Percentiles rank a stretch among this genome's conserved stretches.
Evolutionary conservation across 2,329 filamentous ascomycete species (phyloP).

Genomic region (Aspergillus sp.): DNA sequence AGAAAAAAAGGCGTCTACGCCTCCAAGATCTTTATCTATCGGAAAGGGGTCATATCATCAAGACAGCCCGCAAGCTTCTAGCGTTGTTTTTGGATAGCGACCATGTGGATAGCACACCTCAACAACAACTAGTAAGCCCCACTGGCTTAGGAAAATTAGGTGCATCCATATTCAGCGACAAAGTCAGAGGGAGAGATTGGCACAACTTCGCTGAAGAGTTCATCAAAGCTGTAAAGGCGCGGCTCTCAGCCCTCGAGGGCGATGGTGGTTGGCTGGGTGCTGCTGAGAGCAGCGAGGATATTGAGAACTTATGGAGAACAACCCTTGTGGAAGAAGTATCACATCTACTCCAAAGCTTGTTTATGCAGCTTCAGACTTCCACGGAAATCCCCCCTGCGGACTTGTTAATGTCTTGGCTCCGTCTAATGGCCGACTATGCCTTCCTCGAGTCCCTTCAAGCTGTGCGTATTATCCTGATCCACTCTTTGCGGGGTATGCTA

Average conservation of each 20-base stretch:
- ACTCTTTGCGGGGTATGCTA: conserved; percentile 16
- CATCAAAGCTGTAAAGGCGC: conserved; percentile 35
- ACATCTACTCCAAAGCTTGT: conserved; percentile 71
- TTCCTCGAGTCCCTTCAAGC: conserved; percentile 68
- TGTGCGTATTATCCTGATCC: conserved; percentile 44
- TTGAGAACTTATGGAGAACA: conserved; percentile 62
- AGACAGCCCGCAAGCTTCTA: conserved; percentile 56
- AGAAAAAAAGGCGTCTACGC: conserved; percentile 63
- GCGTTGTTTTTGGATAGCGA: conserved; percentile 30
- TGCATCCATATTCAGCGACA: conserved; percentile 30
- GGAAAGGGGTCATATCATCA: conserved; percentile 68
- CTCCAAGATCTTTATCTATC: conserved; percentile 70
- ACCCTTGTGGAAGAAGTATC: conserved; percentile 68
- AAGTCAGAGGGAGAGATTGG: conserved; percentile 26
- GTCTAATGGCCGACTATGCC: conserved; percentile 64
- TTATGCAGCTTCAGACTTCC: conserved; percentile 66
- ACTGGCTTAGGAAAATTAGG: conserved; percentile 27
- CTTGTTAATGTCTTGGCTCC: conserved; percentile 70
- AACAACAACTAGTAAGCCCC: conserved; percentile 13
- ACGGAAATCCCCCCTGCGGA: conserved; percentile 58
- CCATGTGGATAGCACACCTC: conserved; percentile 14
- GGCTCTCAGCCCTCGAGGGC: conserved; percentile 33
- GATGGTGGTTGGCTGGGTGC: conserved; percentile 48
- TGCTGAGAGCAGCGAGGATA: conserved; percentile 53
- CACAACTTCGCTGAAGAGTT: conserved; percentile 32